Evolutionary conservation across 208 protist genomes (phyloP).

Genomic region (Crithidia sp.): DNA sequence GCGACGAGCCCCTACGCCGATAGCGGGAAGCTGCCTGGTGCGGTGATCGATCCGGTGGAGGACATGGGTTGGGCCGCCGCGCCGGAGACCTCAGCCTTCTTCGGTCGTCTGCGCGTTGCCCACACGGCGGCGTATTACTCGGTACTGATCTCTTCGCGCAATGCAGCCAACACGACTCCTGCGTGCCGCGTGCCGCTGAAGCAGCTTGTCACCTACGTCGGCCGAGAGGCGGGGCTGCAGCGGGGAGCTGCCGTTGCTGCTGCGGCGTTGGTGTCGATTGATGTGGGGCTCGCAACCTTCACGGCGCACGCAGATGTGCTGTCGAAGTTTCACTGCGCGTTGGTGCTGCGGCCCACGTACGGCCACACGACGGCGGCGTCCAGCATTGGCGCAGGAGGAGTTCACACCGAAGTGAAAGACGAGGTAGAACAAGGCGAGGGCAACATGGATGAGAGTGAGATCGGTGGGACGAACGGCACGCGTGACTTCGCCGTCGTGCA

Average conservation of each 20-base stretch:
- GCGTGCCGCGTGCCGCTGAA: constrained; percentile 37
- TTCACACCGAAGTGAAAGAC: background rate
- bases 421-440: constrained; percentile 6
- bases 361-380: background rate
- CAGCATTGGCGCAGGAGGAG: background rate
- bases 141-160: constrained; percentile 12
- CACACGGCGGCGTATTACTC: constrained; percentile 30
- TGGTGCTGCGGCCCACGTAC: constrained; percentile 45
- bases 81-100: background rate
- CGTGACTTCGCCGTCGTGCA: constrained; percentile 20
- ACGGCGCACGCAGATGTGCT: constrained; percentile 47
- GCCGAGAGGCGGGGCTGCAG: constrained; percentile 45
- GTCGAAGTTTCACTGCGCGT: constrained; percentile 61
- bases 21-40: constrained; percentile 38
- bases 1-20: constrained; percentile 71
- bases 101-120: constrained; percentile 17
- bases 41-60: constrained; percentile 39
- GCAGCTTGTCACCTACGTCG: constrained; percentile 46
- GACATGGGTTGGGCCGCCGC: constrained; percentile 52
- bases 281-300: constrained; percentile 51
- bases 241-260: constrained; percentile 22
- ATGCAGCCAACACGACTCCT: background rate
- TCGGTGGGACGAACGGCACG: background rate
- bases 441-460: constrained; percentile 8
- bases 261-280: constrained; percentile 38